Evolutionary conservation across 495 filamentous ascomycete genomes (phyloP).

Genomic region (Glarea lozoyensis): DNA sequence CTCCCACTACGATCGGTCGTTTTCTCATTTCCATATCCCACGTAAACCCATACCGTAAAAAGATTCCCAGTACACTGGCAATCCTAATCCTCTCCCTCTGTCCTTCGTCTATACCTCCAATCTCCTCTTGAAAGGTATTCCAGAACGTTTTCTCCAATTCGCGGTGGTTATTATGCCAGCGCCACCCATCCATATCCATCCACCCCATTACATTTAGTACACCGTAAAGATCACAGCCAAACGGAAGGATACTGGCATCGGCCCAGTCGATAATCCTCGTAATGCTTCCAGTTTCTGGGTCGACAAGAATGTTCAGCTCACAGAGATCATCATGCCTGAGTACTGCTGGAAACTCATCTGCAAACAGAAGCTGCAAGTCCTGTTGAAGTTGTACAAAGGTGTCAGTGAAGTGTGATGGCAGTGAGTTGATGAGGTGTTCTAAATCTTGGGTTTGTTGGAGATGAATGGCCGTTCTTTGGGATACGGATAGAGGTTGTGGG

Average conservation of each 20-base stretch:
- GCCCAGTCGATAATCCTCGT: constrained; percentile 33
- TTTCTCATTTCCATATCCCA: not conserved
- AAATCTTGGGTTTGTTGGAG: not conserved
- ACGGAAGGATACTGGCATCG: constrained; percentile 29
- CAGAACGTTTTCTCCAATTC: not conserved
- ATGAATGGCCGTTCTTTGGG: not conserved
- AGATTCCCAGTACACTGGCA: not conserved
- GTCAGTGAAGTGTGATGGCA: not conserved
- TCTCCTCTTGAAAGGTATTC: not conserved
- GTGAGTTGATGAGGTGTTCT: not conserved
- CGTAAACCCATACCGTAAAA: not conserved
- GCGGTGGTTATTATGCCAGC: constrained; percentile 4
- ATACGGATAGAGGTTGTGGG: not conserved
- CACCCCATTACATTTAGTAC: constrained; percentile 24
- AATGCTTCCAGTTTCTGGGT: constrained; percentile 26
- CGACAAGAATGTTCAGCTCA: constrained; percentile 29
- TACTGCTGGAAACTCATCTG: constrained; percentile 15
- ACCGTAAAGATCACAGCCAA: constrained; percentile 30
- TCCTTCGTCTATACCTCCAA: not conserved
- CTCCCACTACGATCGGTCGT: too few species aligned
- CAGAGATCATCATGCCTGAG: constrained; percentile 30
- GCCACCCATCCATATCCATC: constrained; percentile 3
- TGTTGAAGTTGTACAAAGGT: not conserved
- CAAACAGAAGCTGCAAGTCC: not conserved
- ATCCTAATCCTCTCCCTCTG: not conserved